Conservation (phyloP, 495 filamentous ascomycete genomes). For the Hypoxylon fragiforme region DNA sequence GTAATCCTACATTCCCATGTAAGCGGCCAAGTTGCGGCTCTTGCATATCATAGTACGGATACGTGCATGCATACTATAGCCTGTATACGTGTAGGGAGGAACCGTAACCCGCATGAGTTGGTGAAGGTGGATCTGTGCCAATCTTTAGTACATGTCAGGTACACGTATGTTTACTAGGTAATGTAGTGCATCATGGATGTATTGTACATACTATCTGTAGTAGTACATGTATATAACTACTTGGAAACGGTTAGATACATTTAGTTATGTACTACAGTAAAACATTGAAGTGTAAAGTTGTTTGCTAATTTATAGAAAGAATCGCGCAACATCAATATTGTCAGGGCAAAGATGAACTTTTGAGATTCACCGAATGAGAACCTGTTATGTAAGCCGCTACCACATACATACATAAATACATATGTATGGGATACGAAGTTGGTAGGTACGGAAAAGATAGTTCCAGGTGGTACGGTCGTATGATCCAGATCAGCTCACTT, state of each 20-base stretch:
- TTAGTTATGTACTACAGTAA: not conserved
- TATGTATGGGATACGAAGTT: conserved; percentile 5
- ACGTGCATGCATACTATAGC: not conserved
- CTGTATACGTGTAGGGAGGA: conserved; percentile 1
- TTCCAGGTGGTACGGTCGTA: conserved; percentile 31
- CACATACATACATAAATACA: not conserved
- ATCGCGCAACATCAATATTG: conserved; percentile 11
- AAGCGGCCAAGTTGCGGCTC: not conserved
- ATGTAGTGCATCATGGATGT: too few species aligned
- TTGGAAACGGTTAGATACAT: too few species aligned
- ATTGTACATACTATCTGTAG: too few species aligned
- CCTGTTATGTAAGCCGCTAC: not conserved
- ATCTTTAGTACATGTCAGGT: not conserved
- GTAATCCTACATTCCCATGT: conserved; percentile 26
- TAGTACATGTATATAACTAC: too few species aligned
- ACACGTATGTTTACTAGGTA: not conserved
- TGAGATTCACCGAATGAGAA: conserved; percentile 14
- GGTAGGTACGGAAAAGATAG: conserved; percentile 13
- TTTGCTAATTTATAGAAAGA: conserved; percentile 14
- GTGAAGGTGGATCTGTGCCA: too few species aligned
- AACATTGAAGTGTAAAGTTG: not conserved
- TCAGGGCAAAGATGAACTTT: too few species aligned
- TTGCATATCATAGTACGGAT: not conserved
- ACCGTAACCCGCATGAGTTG: not conserved
- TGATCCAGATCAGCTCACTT: conserved; percentile 32